A percentile compares a stretch with the other conserved stretches of the same genome.
Conservation (phyloP, 257 asterid genomes). For the Thymus quinquecostatus region DNA sequence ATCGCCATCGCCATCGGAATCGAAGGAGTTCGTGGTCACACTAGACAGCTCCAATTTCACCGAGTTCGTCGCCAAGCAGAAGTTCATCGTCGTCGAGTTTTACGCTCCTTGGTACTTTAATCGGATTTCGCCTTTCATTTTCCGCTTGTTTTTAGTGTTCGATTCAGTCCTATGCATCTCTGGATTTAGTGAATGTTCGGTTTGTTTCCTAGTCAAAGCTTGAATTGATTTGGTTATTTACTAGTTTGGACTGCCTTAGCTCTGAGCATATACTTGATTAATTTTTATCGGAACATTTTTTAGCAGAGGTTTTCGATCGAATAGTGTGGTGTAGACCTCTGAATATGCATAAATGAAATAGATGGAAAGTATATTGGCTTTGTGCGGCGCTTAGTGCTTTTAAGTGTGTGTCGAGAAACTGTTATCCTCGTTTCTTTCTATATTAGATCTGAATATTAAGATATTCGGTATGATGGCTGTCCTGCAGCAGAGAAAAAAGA, state of each 20-base stretch:
- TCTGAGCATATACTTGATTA: neutral
- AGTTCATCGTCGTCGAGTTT: slow-evolving; percentile 82
- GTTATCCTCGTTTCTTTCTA: slow-evolving; percentile 7
- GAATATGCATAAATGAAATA: neutral
- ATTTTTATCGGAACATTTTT: neutral
- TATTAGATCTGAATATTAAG: slow-evolving; percentile 19
- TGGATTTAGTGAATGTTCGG: slow-evolving; percentile 16
- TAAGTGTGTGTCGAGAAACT: slow-evolving; percentile 7
- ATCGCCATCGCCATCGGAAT: slow-evolving; percentile 52
- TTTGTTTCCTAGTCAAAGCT: slow-evolving; percentile 10
- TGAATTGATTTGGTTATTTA: slow-evolving; percentile 13
- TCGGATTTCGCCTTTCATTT: neutral
- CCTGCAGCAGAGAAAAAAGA: neutral
- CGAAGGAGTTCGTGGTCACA: slow-evolving; percentile 72
- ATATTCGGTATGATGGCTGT: slow-evolving; percentile 6
- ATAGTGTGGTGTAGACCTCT: slow-evolving; percentile 12
- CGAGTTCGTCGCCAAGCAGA: slow-evolving; percentile 69
- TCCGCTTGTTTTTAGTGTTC: neutral
- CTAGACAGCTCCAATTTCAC: slow-evolving; percentile 78
- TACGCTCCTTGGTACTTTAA: slow-evolving; percentile 81
- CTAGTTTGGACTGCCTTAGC: neutral
- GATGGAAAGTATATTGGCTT: neutral
- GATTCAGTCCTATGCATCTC: slow-evolving; percentile 9
- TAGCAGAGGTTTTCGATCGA: neutral
- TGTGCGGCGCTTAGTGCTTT: neutral